Evolutionary conservation across 2,329 filamentous ascomycete species (phyloP).

Genomic region (Coleophoma crateriformis): DNA sequence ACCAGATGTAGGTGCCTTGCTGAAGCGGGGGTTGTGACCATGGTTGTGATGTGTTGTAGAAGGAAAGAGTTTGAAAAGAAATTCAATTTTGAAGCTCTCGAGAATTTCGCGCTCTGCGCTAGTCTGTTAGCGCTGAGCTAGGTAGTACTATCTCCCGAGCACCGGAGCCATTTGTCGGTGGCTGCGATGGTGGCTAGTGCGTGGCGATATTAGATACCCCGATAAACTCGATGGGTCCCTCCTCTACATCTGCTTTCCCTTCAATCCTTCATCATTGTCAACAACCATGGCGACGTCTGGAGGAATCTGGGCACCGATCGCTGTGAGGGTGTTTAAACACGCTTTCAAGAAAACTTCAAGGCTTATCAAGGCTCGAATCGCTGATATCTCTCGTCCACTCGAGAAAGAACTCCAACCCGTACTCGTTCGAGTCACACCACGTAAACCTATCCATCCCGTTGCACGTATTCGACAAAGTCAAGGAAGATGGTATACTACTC

Average conservation of each 20-base stretch:
- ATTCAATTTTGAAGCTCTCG: background rate
- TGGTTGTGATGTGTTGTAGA: constrained; percentile 48
- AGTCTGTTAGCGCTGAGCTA: background rate
- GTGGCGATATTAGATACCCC: background rate
- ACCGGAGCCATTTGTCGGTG: too few relatives aligned
- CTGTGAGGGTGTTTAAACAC: constrained; percentile 29
- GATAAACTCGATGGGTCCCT: background rate
- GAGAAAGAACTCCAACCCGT: constrained; percentile 50
- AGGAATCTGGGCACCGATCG: constrained; percentile 25
- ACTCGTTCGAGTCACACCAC: constrained; percentile 48
- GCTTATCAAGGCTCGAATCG: constrained; percentile 37
- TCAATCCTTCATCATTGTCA: constrained; percentile 35
- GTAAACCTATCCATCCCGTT: constrained; percentile 50
- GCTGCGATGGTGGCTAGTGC: background rate
- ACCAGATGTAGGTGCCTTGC: constrained; percentile 5
- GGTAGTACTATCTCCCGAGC: too few relatives aligned
- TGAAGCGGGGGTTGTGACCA: background rate
- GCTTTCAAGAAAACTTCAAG: constrained; percentile 40
- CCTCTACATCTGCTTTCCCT: background rate
- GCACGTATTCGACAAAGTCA: constrained; percentile 60
- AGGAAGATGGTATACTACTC: constrained; percentile 57
- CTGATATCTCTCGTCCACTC: constrained; percentile 33
- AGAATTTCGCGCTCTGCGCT: background rate
- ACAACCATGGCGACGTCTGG: constrained; percentile 22
- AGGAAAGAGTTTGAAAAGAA: constrained; percentile 50